phyloP scores from a whole-genome alignment of 768 basidiomycete genomes.

The Lepiota venenata region DNA sequence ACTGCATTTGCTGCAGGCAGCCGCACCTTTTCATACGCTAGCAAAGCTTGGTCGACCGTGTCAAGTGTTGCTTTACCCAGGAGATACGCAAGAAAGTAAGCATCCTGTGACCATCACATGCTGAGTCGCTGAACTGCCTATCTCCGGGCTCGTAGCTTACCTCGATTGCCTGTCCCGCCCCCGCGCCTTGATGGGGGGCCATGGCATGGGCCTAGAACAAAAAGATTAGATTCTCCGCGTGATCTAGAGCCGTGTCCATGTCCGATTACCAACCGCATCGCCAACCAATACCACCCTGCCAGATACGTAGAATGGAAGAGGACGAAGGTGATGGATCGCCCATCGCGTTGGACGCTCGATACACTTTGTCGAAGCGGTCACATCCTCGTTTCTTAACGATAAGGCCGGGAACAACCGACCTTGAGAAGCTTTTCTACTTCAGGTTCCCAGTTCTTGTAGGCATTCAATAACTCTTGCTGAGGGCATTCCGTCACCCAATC shows the following conservation, averaged over 20 bases:
- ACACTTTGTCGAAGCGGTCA: conserved; percentile 11
- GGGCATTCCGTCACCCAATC: conserved; percentile 14
- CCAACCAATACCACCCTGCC: conserved; percentile 19
- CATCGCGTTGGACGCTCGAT: conserved; percentile 18
- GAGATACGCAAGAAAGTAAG: conserved; percentile 18
- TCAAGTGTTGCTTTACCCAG: neutral
- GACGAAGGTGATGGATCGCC: conserved; percentile 18
- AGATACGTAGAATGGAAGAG: conserved; percentile 16
- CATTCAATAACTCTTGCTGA: conserved; percentile 12
- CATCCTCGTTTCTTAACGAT: neutral
- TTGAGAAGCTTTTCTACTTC: conserved; percentile 15
- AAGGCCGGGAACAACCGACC: conserved; percentile 5
- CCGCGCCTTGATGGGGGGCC: conserved; percentile 44
- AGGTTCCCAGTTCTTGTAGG: conserved; percentile 15
- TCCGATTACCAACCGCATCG: conserved; percentile 17
- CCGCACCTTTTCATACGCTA: conserved; percentile 23
- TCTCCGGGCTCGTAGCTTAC: conserved; percentile 17
- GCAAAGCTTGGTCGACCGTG: neutral
- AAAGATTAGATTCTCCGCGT: neutral
- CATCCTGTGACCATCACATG: conserved; percentile 21
- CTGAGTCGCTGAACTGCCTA: neutral
- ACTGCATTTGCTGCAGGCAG: conserved; percentile 33
- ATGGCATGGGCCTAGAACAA: conserved; percentile 37
- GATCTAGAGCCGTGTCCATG: neutral
- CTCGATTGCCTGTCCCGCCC: conserved; percentile 47